Percentiles rank a stretch among this genome's conserved stretches.
Evolutionary conservation across 805 yeast genomes (phyloP).

Genomic region (Candida cerambycidarum): DNA sequence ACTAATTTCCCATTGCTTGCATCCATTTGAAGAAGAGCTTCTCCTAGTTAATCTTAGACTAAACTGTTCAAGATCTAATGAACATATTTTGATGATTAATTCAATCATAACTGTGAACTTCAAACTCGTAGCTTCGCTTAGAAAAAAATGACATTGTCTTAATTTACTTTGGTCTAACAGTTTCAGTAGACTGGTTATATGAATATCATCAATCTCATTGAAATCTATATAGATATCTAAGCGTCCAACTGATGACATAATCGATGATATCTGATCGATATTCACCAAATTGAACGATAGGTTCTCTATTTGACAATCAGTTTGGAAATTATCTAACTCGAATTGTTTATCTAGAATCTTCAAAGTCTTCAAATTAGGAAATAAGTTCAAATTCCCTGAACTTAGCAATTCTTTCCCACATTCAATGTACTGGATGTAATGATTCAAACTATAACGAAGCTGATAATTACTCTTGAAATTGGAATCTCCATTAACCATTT

Average conservation of each 20-base stretch:
- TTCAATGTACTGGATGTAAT: constrained; percentile 24
- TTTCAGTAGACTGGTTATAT: neutral
- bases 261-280: constrained; percentile 1
- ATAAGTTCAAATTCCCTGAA: constrained; percentile 16
- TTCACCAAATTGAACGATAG: constrained; percentile 21
- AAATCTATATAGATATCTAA: constrained; percentile 24
- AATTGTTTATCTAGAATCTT: constrained; percentile 20
- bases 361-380: constrained; percentile 20
- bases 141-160: constrained; percentile 8
- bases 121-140: constrained; percentile 9
- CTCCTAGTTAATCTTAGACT: constrained; percentile 6
- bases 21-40: neutral
- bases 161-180: neutral
- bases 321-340: neutral
- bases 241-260: constrained; percentile 9
- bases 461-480: constrained; percentile 20
- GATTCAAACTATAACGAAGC: constrained; percentile 15
- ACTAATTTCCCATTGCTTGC: constrained; percentile 1
- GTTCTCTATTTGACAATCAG: neutral
- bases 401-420: constrained; percentile 20
- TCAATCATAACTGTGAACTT: constrained; percentile 6
- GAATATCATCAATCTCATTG: constrained; percentile 11
- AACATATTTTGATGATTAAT: constrained; percentile 3
- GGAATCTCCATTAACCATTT: constrained; percentile 14
- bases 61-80: neutral